A percentile compares a stretch with the other conserved stretches of the same genome.
These are phyloP conservation scores for Aspergillus incahuasiensis DNA, from an alignment of 495 filamentous ascomycete genomes.

Conservation along the genomic window DNA sequence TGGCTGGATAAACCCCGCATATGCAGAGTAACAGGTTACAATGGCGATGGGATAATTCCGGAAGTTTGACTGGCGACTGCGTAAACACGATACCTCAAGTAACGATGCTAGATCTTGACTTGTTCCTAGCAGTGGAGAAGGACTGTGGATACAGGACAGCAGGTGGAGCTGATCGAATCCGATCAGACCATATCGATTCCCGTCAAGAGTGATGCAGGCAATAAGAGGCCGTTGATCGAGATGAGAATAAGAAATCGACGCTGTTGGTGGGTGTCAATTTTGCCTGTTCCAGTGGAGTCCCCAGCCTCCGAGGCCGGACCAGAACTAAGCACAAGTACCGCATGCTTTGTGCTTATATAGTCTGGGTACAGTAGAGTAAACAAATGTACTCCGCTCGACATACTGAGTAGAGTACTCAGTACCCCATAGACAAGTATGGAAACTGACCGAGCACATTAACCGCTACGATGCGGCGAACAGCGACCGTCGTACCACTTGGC, in stretches of 20 bases:
- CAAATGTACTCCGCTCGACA: no score
- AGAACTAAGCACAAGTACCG: no score
- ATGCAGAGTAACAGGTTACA: not conserved
- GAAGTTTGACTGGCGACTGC: no score
- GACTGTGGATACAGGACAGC: not conserved
- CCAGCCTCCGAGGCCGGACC: not conserved
- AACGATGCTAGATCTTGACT: not conserved
- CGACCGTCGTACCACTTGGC: no score
- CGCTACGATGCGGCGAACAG: no score
- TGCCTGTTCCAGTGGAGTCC: not conserved
- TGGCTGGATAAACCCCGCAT: conserved; percentile 14
- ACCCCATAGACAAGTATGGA: not conserved
- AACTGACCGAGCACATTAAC: not conserved
- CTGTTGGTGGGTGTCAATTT: no score
- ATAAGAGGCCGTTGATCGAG: not conserved
- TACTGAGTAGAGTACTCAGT: no score
- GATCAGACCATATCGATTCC: not conserved
- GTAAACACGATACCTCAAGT: not conserved
- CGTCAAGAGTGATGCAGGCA: not conserved
- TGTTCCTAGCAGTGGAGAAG: not conserved
- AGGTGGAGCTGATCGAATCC: not conserved
- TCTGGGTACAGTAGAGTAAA: no score
- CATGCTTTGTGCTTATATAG: no score
- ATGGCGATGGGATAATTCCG: not conserved
- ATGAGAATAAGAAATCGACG: not conserved